Percentiles rank a stretch among this genome's conserved stretches.
Conservation (phyloP, 192 early-diverging fungal genomes). For the Entophlyctis helioformis region DNA sequence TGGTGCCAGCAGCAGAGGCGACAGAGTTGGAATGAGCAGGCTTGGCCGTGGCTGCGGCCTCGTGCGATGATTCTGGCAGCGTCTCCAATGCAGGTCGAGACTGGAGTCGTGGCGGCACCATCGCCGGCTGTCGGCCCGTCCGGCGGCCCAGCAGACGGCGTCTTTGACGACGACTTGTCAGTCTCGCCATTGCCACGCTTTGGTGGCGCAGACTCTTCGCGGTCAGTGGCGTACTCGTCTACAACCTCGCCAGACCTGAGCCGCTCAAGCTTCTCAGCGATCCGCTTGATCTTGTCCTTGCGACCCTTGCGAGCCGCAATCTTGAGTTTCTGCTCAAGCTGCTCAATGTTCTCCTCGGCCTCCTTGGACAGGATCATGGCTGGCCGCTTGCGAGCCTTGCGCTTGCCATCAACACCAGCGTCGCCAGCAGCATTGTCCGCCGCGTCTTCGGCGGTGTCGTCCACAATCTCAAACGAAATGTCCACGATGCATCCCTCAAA, state of each 20-base stretch:
- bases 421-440: not conserved
- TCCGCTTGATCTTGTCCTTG: conserved; percentile 77
- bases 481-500: conserved; percentile 43
- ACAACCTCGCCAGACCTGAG: conserved; percentile 37
- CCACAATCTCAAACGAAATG: conserved; percentile 48
- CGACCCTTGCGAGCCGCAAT: conserved; percentile 84
- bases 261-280: conserved; percentile 61
- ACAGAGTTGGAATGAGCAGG: no score
- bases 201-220: not conserved
- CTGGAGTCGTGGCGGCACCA: no score
- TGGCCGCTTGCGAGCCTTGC: conserved; percentile 16
- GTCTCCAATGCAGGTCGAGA: no score
- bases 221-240: conserved; percentile 15
- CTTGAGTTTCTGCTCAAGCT: conserved; percentile 93
- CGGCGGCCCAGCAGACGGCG: not conserved
- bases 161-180: not conserved
- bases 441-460: conserved; percentile 36
- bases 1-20: no score
- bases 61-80: no score
- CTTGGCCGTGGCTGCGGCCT: no score
- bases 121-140: no score
- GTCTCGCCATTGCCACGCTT: not conserved
- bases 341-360: conserved; percentile 91
- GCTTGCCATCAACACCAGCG: not conserved
- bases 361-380: conserved; percentile 41